Percentiles rank a stretch among this genome's conserved stretches.
These are phyloP conservation scores for Liquidambar formosana DNA, from an alignment of 164 flowering plant genomes.

Conservation along the genomic window DNA sequence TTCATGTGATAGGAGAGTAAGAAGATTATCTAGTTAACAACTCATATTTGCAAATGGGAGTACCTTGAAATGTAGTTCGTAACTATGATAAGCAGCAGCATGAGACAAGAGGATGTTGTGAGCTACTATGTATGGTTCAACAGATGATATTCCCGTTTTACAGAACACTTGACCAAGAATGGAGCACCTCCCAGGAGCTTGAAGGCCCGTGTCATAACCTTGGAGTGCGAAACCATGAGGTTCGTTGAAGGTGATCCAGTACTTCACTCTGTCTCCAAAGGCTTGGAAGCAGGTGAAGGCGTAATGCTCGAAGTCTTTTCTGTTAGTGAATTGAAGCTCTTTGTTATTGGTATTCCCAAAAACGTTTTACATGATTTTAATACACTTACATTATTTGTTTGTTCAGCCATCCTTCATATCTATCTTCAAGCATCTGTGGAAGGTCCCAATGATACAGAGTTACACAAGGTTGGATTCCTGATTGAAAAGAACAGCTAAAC, in stretches of 20 bases:
- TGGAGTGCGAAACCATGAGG: constrained; percentile 74
- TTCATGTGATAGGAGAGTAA: background rate
- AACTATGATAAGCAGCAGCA: constrained; percentile 65
- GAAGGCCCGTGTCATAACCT: constrained; percentile 78
- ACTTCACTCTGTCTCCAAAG: constrained; percentile 84
- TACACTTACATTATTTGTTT: constrained; percentile 57
- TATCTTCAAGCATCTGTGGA: constrained; percentile 84
- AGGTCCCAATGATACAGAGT: constrained; percentile 95
- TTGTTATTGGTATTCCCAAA: background rate
- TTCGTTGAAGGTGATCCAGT: constrained; percentile 95
- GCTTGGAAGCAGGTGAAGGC: constrained; percentile 74
- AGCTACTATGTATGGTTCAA: constrained; percentile 83
- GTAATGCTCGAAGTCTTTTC: constrained; percentile 73
- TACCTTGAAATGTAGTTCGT: constrained; percentile 78
- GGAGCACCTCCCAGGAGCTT: constrained; percentile 94
- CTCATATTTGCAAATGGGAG: background rate
- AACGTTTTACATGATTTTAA: background rate
- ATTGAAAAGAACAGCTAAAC: constrained; percentile 12
- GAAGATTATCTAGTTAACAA: background rate
- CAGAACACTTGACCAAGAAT: constrained; percentile 67
- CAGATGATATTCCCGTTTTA: constrained; percentile 69
- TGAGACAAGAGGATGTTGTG: constrained; percentile 82
- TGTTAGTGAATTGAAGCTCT: constrained; percentile 23
- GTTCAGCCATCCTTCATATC: constrained; percentile 77
- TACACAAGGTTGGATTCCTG: constrained; percentile 82